These are phyloP conservation scores for Hanseniaspora osmophila DNA, from an alignment of 805 yeast genomes.

Conservation along the genomic window DNA sequence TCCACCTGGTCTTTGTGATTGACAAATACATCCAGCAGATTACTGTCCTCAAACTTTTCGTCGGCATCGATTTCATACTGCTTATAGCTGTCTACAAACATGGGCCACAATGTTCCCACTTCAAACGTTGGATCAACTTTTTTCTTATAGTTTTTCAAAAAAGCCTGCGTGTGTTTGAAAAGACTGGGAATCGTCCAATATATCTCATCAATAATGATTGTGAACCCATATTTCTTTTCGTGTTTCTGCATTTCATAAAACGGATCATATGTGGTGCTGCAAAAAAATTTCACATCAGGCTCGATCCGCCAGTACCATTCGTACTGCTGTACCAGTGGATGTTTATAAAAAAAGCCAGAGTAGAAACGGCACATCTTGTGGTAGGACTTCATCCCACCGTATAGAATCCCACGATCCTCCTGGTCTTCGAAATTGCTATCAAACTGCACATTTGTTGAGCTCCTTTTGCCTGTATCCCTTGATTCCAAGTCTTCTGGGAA, in stretches of 20 bases:
- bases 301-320: constrained; percentile 97
- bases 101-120: constrained; percentile 54
- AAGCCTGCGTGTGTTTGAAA: constrained; percentile 58
- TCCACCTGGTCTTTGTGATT: constrained; percentile 15
- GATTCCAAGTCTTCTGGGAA: constrained; percentile 31
- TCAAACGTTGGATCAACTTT: constrained; percentile 22
- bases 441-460: constrained; percentile 14
- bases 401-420: constrained; percentile 73
- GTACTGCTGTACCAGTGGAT: constrained; percentile 50
- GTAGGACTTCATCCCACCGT: constrained; percentile 70
- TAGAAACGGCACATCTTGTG: constrained; percentile 94
- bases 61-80: constrained; percentile 23
- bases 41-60: constrained; percentile 6
- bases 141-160: constrained; percentile 28
- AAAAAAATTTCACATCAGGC: constrained; percentile 78
- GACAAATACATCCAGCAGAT: constrained; percentile 16
- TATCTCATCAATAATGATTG: constrained; percentile 64
- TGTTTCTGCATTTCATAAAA: constrained; percentile 60
- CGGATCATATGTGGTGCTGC: constrained; percentile 88
- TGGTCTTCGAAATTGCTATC: constrained; percentile 37
- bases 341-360: constrained; percentile 70
- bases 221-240: constrained; percentile 74
- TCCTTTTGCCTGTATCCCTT: constrained; percentile 1
- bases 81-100: constrained; percentile 36
- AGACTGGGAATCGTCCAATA: constrained; percentile 71